Evolutionary conservation across 331 rosid species (phyloP).

Genomic region (Phaseolus coccineus): DNA sequence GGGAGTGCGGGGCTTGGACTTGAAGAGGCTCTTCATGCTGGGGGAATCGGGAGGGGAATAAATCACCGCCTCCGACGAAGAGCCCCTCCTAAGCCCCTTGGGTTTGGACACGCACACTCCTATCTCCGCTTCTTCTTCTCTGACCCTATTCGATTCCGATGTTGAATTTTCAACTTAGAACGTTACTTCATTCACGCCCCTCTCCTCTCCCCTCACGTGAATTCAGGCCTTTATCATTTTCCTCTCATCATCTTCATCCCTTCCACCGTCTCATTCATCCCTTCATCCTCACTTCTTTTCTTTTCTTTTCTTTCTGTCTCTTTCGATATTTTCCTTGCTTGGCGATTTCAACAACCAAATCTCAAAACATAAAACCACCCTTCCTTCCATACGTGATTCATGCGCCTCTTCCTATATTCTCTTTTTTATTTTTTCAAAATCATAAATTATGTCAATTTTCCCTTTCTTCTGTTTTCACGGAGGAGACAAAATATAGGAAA

Average conservation of each 20-base stretch:
- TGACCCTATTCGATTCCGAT: background rate
- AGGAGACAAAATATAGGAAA: too few relatives aligned
- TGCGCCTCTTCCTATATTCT: too few relatives aligned
- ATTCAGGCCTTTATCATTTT: background rate
- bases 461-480: too few relatives aligned
- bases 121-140: slow-evolving; percentile 41
- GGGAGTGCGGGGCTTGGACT: slow-evolving; percentile 81
- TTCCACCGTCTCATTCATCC: background rate
- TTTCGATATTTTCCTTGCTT: background rate
- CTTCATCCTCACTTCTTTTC: too few relatives aligned
- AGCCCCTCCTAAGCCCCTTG: slow-evolving; percentile 45
- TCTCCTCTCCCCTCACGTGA: background rate
- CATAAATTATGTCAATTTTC: too few relatives aligned
- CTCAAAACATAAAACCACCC: background rate
- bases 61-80: slow-evolving; percentile 46
- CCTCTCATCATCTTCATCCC: background rate
- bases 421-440: too few relatives aligned
- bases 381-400: background rate
- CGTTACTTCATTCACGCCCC: background rate
- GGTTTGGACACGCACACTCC: slow-evolving; percentile 53
- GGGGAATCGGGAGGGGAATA: slow-evolving; percentile 51
- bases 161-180: background rate
- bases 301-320: background rate
- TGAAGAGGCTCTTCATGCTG: slow-evolving; percentile 77
- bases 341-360: slow-evolving; percentile 19